Conservation (phyloP, 139 green algal species). For the Nannochloris sp. region DNA sequence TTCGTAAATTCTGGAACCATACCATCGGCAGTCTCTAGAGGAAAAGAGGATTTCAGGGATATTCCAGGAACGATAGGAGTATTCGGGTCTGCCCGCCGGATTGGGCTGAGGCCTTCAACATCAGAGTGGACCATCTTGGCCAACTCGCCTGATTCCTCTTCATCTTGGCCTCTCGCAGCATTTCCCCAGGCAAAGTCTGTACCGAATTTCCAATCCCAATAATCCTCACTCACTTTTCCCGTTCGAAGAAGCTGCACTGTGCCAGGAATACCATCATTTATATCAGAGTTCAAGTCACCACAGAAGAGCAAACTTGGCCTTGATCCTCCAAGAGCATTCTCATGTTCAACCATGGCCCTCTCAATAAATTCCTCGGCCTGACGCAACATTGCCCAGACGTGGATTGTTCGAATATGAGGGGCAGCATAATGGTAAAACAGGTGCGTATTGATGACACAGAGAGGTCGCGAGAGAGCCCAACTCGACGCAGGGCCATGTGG, state of each 20-base stretch:
- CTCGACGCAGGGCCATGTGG: neutral
- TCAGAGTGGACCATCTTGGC: slow-evolving; percentile 21
- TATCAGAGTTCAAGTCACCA: slow-evolving; percentile 79
- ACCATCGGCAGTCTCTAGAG: slow-evolving; percentile 40
- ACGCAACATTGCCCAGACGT: slow-evolving; percentile 60
- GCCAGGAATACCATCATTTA: slow-evolving; percentile 80
- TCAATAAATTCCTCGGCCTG: slow-evolving; percentile 35
- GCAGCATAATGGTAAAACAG: slow-evolving; percentile 87
- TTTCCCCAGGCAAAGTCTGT: slow-evolving; percentile 54
- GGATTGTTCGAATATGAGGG: slow-evolving; percentile 79
- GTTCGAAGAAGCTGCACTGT: slow-evolving; percentile 66
- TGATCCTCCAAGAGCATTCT: neutral
- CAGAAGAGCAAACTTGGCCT: slow-evolving; percentile 57
- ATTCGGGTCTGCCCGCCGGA: neutral
- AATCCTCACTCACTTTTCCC: slow-evolving; percentile 44
- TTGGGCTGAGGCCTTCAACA: neutral
- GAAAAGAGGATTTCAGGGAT: slow-evolving; percentile 40
- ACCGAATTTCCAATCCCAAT: slow-evolving; percentile 76
- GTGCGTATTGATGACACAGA: slow-evolving; percentile 80
- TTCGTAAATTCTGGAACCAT: slow-evolving; percentile 70
- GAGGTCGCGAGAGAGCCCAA: slow-evolving; percentile 1
- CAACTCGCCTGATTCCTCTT: slow-evolving; percentile 25
- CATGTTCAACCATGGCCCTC: neutral
- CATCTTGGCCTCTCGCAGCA: slow-evolving; percentile 9
- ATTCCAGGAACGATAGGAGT: slow-evolving; percentile 27